Evolutionary conservation across 805 yeast species (phyloP).

Genomic region (Isabelozyma rhagii): DNA sequence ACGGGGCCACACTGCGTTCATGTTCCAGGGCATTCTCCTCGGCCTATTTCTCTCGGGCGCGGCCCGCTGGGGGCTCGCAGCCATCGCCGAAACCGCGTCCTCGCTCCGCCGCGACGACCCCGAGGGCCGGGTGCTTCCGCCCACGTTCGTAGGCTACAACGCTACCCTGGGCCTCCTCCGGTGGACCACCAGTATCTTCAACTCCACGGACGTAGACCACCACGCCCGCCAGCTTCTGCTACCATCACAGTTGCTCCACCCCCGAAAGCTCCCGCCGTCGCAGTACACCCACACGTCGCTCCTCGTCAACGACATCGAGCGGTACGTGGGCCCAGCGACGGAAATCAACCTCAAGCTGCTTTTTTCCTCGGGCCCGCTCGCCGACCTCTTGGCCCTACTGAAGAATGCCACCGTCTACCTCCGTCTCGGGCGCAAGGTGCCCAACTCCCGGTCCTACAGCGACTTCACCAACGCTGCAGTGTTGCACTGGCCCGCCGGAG

Average conservation of each 20-base stretch:
- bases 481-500: constrained; percentile 58
- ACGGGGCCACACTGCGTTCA: constrained; percentile 62
- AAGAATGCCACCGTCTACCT: constrained; percentile 36
- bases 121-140: constrained; percentile 51
- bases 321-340: constrained; percentile 45
- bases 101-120: constrained; percentile 75
- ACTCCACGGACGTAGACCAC: too few relatives aligned
- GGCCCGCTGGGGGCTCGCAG: constrained; percentile 90
- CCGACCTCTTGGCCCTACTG: not conserved
- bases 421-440: constrained; percentile 44
- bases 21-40: constrained; percentile 79
- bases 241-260: not conserved
- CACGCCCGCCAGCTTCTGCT: too few relatives aligned
- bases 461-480: constrained; percentile 67
- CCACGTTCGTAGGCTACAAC: constrained; percentile 37
- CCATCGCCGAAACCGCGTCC: constrained; percentile 74
- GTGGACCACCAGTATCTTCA: constrained; percentile 24
- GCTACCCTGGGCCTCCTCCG: constrained; percentile 25
- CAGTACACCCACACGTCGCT: constrained; percentile 55
- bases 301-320: constrained; percentile 75
- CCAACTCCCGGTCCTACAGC: constrained; percentile 38
- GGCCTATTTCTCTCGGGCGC: constrained; percentile 85
- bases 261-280: constrained; percentile 13
- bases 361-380: not conserved
- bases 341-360: constrained; percentile 1